Evolutionary conservation across 257 asterid species (phyloP).

Genomic region (Ocimum tenuiflorum): DNA sequence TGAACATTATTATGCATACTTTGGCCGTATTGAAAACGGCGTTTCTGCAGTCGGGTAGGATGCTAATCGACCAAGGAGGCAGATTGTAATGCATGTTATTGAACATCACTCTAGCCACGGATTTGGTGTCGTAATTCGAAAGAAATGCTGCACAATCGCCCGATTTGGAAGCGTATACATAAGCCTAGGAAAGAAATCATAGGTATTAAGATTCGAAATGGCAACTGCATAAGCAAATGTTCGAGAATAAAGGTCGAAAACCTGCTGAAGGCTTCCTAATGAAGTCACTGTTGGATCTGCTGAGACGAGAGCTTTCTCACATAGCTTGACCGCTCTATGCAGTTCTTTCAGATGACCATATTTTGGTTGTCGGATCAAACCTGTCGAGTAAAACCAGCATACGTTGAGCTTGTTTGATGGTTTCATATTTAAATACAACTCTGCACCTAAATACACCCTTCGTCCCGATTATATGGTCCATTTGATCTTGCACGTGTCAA

Average conservation of each 20-base stretch:
- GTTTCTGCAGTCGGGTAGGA: slow-evolving; percentile 88
- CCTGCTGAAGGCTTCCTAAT: slow-evolving; percentile 49
- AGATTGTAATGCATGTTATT: slow-evolving; percentile 73
- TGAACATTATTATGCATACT: slow-evolving; percentile 32
- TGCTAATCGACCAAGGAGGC: slow-evolving; percentile 96
- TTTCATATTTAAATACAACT: background rate
- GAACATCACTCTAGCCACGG: slow-evolving; percentile 64
- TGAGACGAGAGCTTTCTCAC: slow-evolving; percentile 72
- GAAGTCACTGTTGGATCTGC: slow-evolving; percentile 73
- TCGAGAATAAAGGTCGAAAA: background rate
- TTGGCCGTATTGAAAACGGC: slow-evolving; percentile 88
- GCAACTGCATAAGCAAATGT: background rate
- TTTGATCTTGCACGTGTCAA: too few species aligned
- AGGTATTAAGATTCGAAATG: background rate
- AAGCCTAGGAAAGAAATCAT: slow-evolving; percentile 42
- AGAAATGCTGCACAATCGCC: slow-evolving; percentile 91
- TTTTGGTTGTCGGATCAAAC: slow-evolving; percentile 78
- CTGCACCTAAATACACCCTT: background rate
- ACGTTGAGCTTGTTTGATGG: background rate
- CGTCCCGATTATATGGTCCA: too few species aligned
- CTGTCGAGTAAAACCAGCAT: slow-evolving; percentile 30
- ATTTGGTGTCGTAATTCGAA: slow-evolving; percentile 56
- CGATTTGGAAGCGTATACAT: slow-evolving; percentile 55
- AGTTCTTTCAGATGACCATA: slow-evolving; percentile 84
- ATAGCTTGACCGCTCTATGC: slow-evolving; percentile 71